Conservation (phyloP, 148 eudicot species). For the Rhododendron vialii region DNA sequence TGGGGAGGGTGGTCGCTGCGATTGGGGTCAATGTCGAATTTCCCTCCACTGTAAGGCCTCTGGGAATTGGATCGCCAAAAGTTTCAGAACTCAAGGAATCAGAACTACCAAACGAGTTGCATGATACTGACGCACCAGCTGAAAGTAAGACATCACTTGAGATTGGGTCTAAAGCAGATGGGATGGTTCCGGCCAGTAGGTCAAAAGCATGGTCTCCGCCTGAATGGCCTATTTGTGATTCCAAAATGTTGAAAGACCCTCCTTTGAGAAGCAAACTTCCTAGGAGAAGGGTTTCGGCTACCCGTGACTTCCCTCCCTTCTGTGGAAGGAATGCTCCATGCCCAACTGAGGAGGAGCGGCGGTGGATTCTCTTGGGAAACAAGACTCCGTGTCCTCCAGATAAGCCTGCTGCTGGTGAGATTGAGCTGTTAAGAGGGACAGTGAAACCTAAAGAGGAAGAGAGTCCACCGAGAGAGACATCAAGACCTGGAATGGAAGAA, state of each 20-base stretch:
- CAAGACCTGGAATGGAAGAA: conserved; percentile 12
- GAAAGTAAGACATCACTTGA: not conserved
- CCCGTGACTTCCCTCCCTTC: conserved; percentile 67
- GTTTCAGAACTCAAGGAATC: not conserved
- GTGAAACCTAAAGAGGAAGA: not conserved
- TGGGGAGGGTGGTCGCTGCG: conserved; percentile 10
- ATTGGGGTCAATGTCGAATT: conserved; percentile 1
- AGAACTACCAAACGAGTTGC: conserved; percentile 9
- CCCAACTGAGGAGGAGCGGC: conserved; percentile 20
- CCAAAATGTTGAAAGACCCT: conserved; percentile 8
- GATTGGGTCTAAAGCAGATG: conserved; percentile 8
- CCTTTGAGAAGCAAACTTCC: conserved; percentile 28
- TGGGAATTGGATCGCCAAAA: conserved; percentile 1
- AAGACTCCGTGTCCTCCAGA: conserved; percentile 2
- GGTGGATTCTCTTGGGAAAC: conserved; percentile 7
- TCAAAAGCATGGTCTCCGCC: conserved; percentile 10
- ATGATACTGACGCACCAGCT: not conserved
- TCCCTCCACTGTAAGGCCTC: not conserved
- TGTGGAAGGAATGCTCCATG: conserved; percentile 47
- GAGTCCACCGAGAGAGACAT: not conserved
- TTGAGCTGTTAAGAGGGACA: not conserved
- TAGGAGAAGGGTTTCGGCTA: conserved; percentile 51
- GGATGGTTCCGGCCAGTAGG: conserved; percentile 13
- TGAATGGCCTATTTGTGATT: conserved; percentile 13
- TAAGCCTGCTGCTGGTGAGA: not conserved